These are phyloP conservation scores for Sporobolomyces phaffii DNA, from an alignment of 768 basidiomycete species.

Conservation along the genomic window DNA sequence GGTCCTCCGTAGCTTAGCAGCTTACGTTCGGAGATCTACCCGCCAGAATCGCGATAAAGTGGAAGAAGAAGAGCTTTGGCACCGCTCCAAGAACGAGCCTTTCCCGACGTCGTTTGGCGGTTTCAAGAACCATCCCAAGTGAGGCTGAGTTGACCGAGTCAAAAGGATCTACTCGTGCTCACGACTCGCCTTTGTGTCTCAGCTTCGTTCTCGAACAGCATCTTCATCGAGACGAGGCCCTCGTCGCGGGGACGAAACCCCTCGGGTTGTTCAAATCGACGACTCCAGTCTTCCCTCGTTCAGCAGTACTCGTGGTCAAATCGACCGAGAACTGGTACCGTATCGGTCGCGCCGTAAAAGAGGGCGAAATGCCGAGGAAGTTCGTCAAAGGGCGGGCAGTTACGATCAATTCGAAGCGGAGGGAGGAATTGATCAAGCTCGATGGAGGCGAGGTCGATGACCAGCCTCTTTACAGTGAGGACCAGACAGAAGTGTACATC, in stretches of 20 bases:
- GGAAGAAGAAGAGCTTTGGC: constrained; percentile 81
- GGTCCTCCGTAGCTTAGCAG: not conserved
- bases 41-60: constrained; percentile 79
- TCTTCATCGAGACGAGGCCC: constrained; percentile 76
- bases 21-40: not conserved
- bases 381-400: constrained; percentile 76
- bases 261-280: constrained; percentile 80
- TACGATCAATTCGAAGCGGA: constrained; percentile 71
- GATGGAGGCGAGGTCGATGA: constrained; percentile 57
- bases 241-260: constrained; percentile 65
- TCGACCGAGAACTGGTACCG: constrained; percentile 94
- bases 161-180: too few species aligned
- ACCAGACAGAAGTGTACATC: constrained; percentile 74
- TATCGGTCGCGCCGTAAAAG: constrained; percentile 64
- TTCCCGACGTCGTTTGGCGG: constrained; percentile 87
- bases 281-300: constrained; percentile 81
- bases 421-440: constrained; percentile 58
- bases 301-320: constrained; percentile 75
- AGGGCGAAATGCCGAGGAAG: constrained; percentile 75
- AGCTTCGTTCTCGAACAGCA: constrained; percentile 82
- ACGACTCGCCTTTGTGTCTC: not conserved
- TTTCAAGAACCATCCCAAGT: constrained; percentile 95
- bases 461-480: constrained; percentile 79
- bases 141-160: too few species aligned
- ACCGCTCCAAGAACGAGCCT: constrained; percentile 70